Evolutionary conservation across 306 rosid genomes (phyloP).

Genomic region (Rosa chinensis): DNA sequence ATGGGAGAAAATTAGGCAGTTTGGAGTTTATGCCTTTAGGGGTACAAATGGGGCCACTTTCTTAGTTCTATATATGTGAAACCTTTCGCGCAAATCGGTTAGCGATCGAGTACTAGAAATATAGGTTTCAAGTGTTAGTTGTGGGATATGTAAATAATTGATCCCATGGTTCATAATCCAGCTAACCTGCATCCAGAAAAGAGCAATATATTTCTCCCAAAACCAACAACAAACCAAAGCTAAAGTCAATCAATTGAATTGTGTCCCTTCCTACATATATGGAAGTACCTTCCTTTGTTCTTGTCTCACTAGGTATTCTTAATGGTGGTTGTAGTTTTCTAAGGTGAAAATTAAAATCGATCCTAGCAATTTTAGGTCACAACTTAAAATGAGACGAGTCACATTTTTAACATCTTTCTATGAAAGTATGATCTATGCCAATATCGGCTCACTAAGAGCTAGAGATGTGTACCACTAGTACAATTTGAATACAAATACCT

Average conservation of each 20-base stretch:
- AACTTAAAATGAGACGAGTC: neutral
- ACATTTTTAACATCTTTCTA: neutral
- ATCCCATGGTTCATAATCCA: neutral
- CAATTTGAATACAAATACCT: too few species aligned
- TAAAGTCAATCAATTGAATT: conserved; percentile 2
- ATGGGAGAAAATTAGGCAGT: neutral
- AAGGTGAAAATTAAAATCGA: neutral
- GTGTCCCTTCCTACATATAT: neutral
- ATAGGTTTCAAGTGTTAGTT: neutral
- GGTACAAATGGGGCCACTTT: neutral
- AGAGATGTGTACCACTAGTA: neutral
- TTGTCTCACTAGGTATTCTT: neutral
- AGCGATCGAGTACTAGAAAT: neutral
- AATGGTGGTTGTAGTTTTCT: neutral
- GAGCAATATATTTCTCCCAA: neutral
- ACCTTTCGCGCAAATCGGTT: conserved; percentile 4
- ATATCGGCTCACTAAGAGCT: neutral
- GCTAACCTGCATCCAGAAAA: neutral
- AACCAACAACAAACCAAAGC: conserved; percentile 2
- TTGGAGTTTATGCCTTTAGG: neutral
- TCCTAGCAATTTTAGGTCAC: neutral
- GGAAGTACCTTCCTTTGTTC: neutral
- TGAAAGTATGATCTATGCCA: neutral
- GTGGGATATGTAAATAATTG: neutral
- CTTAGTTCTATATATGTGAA: neutral